A percentile compares a stretch with the other conserved stretches of the same genome.
Evolutionary conservation across 1,284 basidiomycete genomes (phyloP).

Genomic region (Filobasidium uniguttulatum): DNA sequence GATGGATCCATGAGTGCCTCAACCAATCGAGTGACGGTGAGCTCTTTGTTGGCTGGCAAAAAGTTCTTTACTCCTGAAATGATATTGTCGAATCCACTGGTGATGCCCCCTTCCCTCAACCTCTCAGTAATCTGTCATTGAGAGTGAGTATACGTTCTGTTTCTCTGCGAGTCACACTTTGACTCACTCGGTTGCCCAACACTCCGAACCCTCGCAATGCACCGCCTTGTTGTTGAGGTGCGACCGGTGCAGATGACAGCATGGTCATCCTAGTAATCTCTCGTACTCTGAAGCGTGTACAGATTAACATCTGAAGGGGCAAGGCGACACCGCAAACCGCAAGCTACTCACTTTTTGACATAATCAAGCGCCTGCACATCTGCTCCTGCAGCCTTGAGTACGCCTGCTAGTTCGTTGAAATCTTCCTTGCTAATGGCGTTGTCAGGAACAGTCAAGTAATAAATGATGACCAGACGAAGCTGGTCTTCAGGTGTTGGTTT

Average conservation of each 20-base stretch:
- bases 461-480: slow-evolving; percentile 82
- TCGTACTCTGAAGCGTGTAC: slow-evolving; percentile 42
- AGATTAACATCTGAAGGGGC: not conserved
- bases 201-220: slow-evolving; percentile 74
- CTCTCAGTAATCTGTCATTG: slow-evolving; percentile 56
- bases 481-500: slow-evolving; percentile 61
- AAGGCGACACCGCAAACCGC: not conserved
- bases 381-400: slow-evolving; percentile 64
- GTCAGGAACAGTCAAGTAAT: slow-evolving; percentile 76
- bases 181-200: slow-evolving; percentile 67
- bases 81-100: slow-evolving; percentile 66
- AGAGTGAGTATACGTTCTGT: not conserved
- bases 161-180: not conserved
- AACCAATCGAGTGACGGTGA: slow-evolving; percentile 80
- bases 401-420: slow-evolving; percentile 69
- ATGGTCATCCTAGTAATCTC: slow-evolving; percentile 86
- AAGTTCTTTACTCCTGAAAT: slow-evolving; percentile 98
- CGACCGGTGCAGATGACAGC: slow-evolving; percentile 62
- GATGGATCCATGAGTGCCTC: slow-evolving; percentile 96
- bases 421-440: slow-evolving; percentile 72
- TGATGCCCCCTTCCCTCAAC: slow-evolving; percentile 74
- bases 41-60: slow-evolving; percentile 84
- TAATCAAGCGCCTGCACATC: slow-evolving; percentile 81
- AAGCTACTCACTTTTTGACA: slow-evolving; percentile 58
- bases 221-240: slow-evolving; percentile 40